phyloP scores from a whole-genome alignment of 768 basidiomycete genomes.

The Trametes villosa region DNA sequence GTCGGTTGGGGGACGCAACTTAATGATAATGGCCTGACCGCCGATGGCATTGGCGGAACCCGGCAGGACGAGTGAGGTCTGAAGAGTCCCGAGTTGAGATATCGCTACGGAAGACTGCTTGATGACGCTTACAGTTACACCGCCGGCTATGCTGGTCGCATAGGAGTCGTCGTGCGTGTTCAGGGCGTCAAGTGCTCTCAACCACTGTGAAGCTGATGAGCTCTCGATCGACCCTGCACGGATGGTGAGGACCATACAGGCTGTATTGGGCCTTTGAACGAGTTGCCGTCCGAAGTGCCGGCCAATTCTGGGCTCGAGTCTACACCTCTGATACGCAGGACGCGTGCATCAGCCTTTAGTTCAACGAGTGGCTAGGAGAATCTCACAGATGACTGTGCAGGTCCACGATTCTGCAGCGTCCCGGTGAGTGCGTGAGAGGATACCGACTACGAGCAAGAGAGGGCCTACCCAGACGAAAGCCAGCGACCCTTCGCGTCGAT shows the following conservation, averaged over 20 bases:
- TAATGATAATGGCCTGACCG: conserved; percentile 79
- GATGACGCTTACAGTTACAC: conserved; percentile 62
- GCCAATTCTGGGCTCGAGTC: conserved; percentile 27
- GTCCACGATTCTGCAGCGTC: conserved; percentile 20
- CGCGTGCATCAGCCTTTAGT: too few species aligned
- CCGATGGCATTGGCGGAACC: conserved; percentile 62
- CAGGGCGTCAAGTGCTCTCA: conserved; percentile 75
- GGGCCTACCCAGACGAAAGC: conserved; percentile 69
- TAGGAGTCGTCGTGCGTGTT: conserved; percentile 83
- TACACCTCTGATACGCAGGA: neutral
- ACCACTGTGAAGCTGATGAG: conserved; percentile 46
- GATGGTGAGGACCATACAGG: conserved; percentile 25
- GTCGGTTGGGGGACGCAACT: conserved; percentile 72
- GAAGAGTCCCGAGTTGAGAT: too few species aligned
- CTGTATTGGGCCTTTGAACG: conserved; percentile 39
- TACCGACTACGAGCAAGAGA: neutral
- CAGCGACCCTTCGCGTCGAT: conserved; percentile 71
- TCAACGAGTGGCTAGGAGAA: too few species aligned
- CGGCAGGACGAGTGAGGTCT: conserved; percentile 72
- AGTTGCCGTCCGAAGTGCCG: conserved; percentile 49
- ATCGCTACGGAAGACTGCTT: too few species aligned
- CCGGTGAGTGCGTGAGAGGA: neutral
- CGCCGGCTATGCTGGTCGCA: conserved; percentile 71
- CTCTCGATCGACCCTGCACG: conserved; percentile 29
- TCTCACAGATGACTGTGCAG: conserved; percentile 24